Evolutionary conservation across 2,329 filamentous ascomycete genomes (phyloP).

Genomic region (Thyridium curvatum): DNA sequence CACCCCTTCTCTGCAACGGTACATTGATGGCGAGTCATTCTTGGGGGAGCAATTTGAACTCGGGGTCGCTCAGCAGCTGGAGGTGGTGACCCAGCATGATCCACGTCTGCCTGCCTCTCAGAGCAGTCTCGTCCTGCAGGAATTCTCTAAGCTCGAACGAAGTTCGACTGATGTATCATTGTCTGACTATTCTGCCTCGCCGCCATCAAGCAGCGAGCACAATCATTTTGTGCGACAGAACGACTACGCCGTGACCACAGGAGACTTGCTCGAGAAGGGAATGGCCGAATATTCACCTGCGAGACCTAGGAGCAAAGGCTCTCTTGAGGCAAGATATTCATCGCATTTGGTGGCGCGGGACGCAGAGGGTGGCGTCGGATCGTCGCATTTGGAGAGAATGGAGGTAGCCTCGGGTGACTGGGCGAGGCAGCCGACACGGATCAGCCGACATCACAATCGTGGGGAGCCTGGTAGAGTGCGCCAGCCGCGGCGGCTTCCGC

Average conservation of each 20-base stretch:
- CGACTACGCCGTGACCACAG: background rate
- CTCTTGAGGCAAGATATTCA: no score
- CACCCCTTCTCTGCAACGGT: conserved; percentile 6
- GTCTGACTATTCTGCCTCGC: background rate
- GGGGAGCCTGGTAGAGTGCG: no score
- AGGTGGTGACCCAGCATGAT: background rate
- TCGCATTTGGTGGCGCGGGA: no score
- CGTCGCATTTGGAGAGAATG: no score
- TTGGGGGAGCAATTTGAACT: conserved; percentile 3
- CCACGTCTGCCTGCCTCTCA: background rate
- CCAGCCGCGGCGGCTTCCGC: no score
- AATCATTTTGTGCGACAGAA: background rate
- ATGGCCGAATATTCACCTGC: background rate
- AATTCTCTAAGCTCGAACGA: background rate
- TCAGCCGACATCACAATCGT: no score
- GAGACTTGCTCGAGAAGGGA: background rate
- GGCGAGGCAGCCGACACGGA: no score
- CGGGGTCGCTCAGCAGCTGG: conserved; percentile 2
- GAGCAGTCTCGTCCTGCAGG: background rate
- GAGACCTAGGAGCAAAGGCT: no score
- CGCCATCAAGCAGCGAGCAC: background rate
- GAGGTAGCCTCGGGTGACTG: no score
- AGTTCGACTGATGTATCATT: background rate
- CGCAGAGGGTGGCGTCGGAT: no score
- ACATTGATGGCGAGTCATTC: conserved; percentile 4